Base-by-base conservation (phyloP, 768 basidiomycete species). In the Tephrocybe rancida region DNA sequence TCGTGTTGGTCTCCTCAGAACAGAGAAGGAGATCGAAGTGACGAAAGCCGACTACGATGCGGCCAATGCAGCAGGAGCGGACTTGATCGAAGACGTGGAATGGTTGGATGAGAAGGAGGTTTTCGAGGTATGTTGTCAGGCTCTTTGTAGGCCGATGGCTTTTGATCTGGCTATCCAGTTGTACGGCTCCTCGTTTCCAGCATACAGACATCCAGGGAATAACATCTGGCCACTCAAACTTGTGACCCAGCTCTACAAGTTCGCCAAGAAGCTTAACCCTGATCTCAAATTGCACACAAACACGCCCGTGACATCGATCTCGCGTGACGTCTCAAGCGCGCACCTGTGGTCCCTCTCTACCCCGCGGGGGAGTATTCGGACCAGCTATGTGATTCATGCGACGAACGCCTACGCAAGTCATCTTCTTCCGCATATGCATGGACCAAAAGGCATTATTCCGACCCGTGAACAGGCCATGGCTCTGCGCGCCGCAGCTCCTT, bases 191-290 rank as follows among this genome's bases (percentile, higher is more conserved):
- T 65, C 70, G 5, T 81, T 81, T 64, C 80, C 88, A 0, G 88
- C 70, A 1, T 70, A 84, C 25, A 72, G 70, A 41, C 68, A 70
- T 21, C 80, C 77, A 1, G 86, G 79, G 0, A 68, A 84, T 64
- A 94, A 91, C 59, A 67, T 92, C 22, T 93, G 86, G 85, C 90
- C 89, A 0, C 78, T 85, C 63, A 95, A 94, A 61, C 75, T 92
- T 18, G 88, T 91, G 49, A 85, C 87, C 0, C 72, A 80, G 37
- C 68, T 91, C n/a, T 90, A 79, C 61, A 67, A 73, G 19, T 67
- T 77, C 13, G 75, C 83, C 0, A 58, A 27, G 7, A 55, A 68
- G 45, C 39, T 54, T 25, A 55, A 51, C 21, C 62, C 71, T 11
- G n/a, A 76, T 5, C 71, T 95, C 14, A 60, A 61, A 1, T 69